phyloP scores from a whole-genome alignment of 345 rosid species.

The Geranium brycei region DNA sequence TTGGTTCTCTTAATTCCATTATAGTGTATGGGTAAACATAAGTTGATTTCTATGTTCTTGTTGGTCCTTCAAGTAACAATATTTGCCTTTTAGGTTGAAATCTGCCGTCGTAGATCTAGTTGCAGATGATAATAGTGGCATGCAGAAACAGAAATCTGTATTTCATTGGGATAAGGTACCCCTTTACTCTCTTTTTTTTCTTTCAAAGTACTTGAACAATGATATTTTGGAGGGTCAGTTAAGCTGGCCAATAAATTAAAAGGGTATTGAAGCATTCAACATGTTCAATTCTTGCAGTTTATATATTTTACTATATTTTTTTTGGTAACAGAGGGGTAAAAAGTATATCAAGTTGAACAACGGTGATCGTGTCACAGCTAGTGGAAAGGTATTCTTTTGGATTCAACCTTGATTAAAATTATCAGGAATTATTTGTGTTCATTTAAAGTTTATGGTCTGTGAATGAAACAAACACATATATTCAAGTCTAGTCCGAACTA shows the following conservation, averaged over 20 bases:
- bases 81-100: slow-evolving; percentile 41
- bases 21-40: too few species aligned
- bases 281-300: neutral
- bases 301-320: neutral
- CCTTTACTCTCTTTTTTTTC: neutral
- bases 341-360: slow-evolving; percentile 87
- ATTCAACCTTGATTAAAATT: neutral
- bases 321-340: slow-evolving; percentile 70
- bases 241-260: neutral
- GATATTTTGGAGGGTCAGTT: neutral
- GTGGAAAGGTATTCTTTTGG: slow-evolving; percentile 66
- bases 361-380: slow-evolving; percentile 92
- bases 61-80: neutral
- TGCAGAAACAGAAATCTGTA: slow-evolving; percentile 60
- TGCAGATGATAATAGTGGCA: slow-evolving; percentile 72
- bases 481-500: too few species aligned
- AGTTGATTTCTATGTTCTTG: too few species aligned
- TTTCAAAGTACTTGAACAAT: neutral
- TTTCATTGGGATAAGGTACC: slow-evolving; percentile 96
- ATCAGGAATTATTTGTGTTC: too few species aligned
- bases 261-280: neutral
- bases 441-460: too few species aligned
- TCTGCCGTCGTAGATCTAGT: slow-evolving; percentile 86
- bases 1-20: too few species aligned
- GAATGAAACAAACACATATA: too few species aligned